Evolutionary conservation across 2,329 filamentous ascomycete species (phyloP).

Genomic region (Calonectria crousiana): DNA sequence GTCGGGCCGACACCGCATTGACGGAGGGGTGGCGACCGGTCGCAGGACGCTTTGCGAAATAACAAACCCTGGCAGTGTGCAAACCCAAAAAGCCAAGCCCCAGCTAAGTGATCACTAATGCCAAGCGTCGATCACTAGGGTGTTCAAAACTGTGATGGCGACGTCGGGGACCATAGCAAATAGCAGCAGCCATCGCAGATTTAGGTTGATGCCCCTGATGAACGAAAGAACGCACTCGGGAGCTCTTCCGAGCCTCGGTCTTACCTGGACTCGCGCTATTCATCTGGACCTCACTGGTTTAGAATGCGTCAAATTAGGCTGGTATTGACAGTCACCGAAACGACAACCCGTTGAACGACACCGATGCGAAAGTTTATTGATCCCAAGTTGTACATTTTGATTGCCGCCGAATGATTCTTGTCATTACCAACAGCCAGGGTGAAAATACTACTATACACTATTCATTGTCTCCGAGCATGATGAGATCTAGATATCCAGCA

Average conservation of each 20-base stretch:
- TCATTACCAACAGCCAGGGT: not conserved
- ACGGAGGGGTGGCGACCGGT: not conserved
- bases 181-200: not conserved
- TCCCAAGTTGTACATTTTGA: not conserved
- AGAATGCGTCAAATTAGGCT: not conserved
- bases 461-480: not conserved
- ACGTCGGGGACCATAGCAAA: not conserved
- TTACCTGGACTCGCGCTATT: too few species aligned
- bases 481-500: not conserved
- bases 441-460: not conserved
- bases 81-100: not conserved
- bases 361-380: not conserved
- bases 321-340: not conserved
- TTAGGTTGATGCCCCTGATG: too few species aligned
- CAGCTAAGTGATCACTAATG: not conserved
- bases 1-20: not conserved
- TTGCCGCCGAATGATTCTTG: not conserved
- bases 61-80: not conserved
- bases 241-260: too few species aligned
- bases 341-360: not conserved
- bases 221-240: too few species aligned
- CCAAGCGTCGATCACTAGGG: not conserved
- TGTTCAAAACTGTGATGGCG: not conserved
- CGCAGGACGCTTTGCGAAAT: not conserved
- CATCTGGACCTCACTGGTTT: not conserved